A percentile compares a stretch with the other conserved stretches of the same genome.
Conservation (phyloP, 1,139 yeast species). For the Meyerozyma smithsonii region DNA sequence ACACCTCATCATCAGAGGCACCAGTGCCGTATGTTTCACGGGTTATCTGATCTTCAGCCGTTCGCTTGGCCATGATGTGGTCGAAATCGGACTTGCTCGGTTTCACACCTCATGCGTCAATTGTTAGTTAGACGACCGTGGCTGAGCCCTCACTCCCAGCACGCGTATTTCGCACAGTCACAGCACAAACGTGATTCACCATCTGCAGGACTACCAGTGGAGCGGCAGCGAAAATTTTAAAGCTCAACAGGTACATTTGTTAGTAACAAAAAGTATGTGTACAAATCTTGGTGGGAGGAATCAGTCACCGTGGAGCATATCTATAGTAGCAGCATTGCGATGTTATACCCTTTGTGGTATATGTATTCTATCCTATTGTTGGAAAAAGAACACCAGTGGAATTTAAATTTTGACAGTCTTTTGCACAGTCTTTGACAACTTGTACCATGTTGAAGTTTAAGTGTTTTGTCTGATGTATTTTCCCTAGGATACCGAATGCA, state of each 20-base stretch:
- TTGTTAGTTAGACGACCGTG: background rate
- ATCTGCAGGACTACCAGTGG: background rate
- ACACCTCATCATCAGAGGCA: slow-evolving; percentile 32
- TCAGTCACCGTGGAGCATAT: background rate
- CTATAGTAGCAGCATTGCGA: too few relatives aligned
- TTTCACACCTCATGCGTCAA: background rate
- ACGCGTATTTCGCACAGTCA: background rate
- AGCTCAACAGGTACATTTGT: background rate
- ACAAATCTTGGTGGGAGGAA: background rate
- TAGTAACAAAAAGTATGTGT: slow-evolving; percentile 3
- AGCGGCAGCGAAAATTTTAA: slow-evolving; percentile 3
- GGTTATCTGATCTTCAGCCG: slow-evolving; percentile 56
- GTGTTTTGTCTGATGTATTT: too few relatives aligned
- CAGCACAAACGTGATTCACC: background rate
- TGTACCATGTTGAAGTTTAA: too few relatives aligned
- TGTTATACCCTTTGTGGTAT: too few relatives aligned
- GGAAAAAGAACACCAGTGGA: too few relatives aligned
- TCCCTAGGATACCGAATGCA: too few relatives aligned
- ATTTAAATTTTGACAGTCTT: too few relatives aligned
- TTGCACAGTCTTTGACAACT: too few relatives aligned
- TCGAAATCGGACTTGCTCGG: background rate
- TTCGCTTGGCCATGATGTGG: slow-evolving; percentile 56
- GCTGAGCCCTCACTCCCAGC: slow-evolving; percentile 1
- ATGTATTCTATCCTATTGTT: too few relatives aligned
- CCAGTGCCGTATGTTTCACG: slow-evolving; percentile 34